Percentiles rank a stretch among this genome's conserved stretches.
Conservation (phyloP, 1,139 yeast genomes). For the Blastobotrys ciferrii region DNA sequence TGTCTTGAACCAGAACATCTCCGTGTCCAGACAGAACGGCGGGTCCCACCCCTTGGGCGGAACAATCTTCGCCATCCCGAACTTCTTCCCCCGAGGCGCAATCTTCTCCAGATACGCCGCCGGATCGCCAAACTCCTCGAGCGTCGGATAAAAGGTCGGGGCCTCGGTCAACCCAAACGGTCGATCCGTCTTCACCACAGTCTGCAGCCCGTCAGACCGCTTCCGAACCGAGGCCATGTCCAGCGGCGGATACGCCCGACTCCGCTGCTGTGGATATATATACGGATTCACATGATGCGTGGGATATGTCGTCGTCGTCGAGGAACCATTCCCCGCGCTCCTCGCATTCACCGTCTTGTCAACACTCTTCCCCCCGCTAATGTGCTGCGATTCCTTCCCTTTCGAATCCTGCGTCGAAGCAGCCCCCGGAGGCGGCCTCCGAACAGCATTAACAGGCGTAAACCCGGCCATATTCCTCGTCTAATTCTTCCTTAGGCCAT, state of each 20-base stretch:
- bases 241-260: conserved; percentile 44
- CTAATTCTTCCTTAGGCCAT: not conserved
- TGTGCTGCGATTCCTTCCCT: not conserved
- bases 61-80: conserved; percentile 72
- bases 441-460: conserved; percentile 23
- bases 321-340: conserved; percentile 4
- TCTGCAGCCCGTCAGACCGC: conserved; percentile 6
- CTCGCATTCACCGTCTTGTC: conserved; percentile 2
- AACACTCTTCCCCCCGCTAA: not conserved
- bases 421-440: conserved; percentile 10
- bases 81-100: conserved; percentile 43
- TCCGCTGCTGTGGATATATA: conserved; percentile 42
- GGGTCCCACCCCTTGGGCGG: conserved; percentile 47
- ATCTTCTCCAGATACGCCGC: conserved; percentile 33
- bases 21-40: conserved; percentile 47
- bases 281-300: conserved; percentile 35
- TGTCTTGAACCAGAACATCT: conserved; percentile 51
- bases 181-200: conserved; percentile 16
- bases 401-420: not conserved
- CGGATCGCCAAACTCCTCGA: conserved; percentile 49
- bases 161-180: conserved; percentile 37
- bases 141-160: conserved; percentile 48
- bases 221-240: conserved; percentile 38
- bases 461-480: conserved; percentile 21
- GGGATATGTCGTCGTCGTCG: conserved; percentile 1